A percentile compares a stretch with the other conserved stretches of the same genome.
Evolutionary conservation across 1,139 yeast species (phyloP).

Genomic region (Yamadazyma atmosphaerica): DNA sequence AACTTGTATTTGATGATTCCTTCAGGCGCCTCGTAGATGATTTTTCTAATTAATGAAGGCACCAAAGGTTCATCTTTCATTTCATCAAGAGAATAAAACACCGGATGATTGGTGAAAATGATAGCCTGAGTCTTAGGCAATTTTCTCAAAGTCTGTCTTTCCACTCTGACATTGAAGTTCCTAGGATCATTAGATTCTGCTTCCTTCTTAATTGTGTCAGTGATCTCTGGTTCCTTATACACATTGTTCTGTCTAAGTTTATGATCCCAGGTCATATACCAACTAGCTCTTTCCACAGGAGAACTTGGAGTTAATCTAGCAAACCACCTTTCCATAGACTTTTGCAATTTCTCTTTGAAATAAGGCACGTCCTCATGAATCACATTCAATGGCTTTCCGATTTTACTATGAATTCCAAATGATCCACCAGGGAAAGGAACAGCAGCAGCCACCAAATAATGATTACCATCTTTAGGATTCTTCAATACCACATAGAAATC

Average conservation of each 20-base stretch:
- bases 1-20: constrained; percentile 63
- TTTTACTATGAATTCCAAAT: constrained; percentile 57
- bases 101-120: constrained; percentile 66
- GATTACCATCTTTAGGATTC: constrained; percentile 54
- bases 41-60: constrained; percentile 64
- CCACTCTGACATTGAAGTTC: constrained; percentile 59
- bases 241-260: constrained; percentile 55
- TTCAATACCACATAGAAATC: constrained; percentile 65
- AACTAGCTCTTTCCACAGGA: constrained; percentile 73
- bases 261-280: constrained; percentile 76
- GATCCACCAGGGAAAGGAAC: constrained; percentile 82
- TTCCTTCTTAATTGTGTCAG: constrained; percentile 33
- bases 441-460: constrained; percentile 70
- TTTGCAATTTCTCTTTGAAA: constrained; percentile 62
- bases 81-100: constrained; percentile 68
- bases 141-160: constrained; percentile 53
- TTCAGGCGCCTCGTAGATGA: constrained; percentile 66
- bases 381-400: constrained; percentile 61
- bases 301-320: constrained; percentile 56
- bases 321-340: constrained; percentile 78
- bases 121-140: constrained; percentile 49
- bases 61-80: constrained; percentile 77
- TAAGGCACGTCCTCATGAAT: constrained; percentile 76
- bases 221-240: constrained; percentile 44
- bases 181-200: constrained; percentile 29